Base-by-base conservation (phyloP, 306 rosid genomes). In the Senna tora region DNA sequence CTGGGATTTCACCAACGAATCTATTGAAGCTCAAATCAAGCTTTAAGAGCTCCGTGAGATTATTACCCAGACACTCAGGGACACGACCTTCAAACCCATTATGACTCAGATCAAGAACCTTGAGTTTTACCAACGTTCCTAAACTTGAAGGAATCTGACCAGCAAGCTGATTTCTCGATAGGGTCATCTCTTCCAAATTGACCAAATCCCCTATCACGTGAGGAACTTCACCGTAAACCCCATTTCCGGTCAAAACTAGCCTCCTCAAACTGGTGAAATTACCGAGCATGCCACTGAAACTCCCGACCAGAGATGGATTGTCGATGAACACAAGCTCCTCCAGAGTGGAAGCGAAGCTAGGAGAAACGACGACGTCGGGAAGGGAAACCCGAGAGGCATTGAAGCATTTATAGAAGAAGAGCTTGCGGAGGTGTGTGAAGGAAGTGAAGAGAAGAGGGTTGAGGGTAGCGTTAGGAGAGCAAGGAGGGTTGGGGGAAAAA, bases 341-440 rank as follows among this genome's bases (percentile, higher is more conserved):
- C 6, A 93, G 81, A 13, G 64, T 34, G 5, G 82, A 39, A 46
- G 68, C 57, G 17, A 82, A 55, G 17, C 83, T 16, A 1, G 75
- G 62, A 0, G 67, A 5, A 11, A 43, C n/a, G 25, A 47, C 68
- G 17, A 43, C n/a, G 25, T 53, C 68, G 17, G 86, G 81, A 7
- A 82, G 16, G 7, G 80, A 71, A 39, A 82, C 79, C 9, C 11
- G 75, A 19, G 79, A 21, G 2, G 32, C 69, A 78, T 88, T 84
- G 86, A 93, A 93, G 83, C 97, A 93, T 38, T 78, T 83, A 76
- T 88, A 93, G 63, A 93, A 87, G 87, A 88, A 87, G 61, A 93
- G 93, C 83, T 86, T 93, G 2, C 87, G 84, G 5, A 93, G 90
- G 68, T 64, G 83, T 7, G 65, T 62, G 79, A 93, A 87, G 5